phyloP scores from a whole-genome alignment of 2,329 filamentous ascomycete genomes.

The Aspergillus pseudoterreus region DNA sequence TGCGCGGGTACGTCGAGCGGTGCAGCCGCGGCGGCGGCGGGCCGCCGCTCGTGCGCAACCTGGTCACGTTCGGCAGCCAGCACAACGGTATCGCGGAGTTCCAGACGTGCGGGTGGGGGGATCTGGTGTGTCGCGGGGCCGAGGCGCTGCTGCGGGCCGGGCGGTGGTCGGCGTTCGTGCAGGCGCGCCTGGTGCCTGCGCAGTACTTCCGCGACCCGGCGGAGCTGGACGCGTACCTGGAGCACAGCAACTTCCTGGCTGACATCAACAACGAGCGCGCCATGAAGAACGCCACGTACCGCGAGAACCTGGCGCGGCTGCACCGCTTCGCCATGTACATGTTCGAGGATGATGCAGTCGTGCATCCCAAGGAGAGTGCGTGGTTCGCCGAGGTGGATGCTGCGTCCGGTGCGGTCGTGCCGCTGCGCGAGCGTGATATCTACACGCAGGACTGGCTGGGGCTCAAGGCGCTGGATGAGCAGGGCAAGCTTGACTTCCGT shows the following conservation, averaged over 20 bases:
- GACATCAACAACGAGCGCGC: conserved; percentile 92
- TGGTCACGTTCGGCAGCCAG: conserved; percentile 86
- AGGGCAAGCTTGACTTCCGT: conserved; percentile 73
- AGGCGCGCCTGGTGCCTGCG: conserved; percentile 78
- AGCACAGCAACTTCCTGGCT: conserved; percentile 80
- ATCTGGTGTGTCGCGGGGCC: conserved; percentile 78
- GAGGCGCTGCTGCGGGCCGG: conserved; percentile 74
- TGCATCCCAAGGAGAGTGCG: conserved; percentile 82
- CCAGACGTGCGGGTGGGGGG: conserved; percentile 63
- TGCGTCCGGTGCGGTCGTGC: conserved; percentile 58
- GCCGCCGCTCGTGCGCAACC: conserved; percentile 65
- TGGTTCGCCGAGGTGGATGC: conserved; percentile 88
- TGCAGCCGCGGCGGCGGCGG: conserved; percentile 56
- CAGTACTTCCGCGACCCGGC: conserved; percentile 83
- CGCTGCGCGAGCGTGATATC: conserved; percentile 64
- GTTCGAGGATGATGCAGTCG: conserved; percentile 81
- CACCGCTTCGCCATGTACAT: conserved; percentile 83
- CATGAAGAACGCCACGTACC: conserved; percentile 71
- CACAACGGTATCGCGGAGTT: conserved; percentile 91
- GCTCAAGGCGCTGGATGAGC: conserved; percentile 71
- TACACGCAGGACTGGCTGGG: conserved; percentile 96
- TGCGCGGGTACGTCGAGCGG: conserved; percentile 84
- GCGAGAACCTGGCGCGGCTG: conserved; percentile 63
- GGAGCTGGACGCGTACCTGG: conserved; percentile 70
- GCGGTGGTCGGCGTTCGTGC: conserved; percentile 75